These are phyloP conservation scores for Corynascus novoguineensis DNA, from an alignment of 495 filamentous ascomycete species.

Conservation along the genomic window DNA sequence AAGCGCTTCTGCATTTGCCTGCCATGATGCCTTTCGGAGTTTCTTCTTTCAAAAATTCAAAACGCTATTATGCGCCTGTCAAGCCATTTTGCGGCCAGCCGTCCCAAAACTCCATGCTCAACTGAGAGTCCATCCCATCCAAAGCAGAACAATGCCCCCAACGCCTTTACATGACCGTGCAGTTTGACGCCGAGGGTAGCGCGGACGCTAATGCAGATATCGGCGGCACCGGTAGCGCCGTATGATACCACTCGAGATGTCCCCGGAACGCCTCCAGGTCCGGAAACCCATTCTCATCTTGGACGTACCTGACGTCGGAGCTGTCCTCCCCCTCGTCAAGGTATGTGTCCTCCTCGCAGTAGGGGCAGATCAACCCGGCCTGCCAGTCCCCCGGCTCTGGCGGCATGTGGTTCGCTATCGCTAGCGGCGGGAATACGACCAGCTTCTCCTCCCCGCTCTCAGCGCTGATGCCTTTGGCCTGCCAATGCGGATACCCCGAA, in stretches of 20 bases:
- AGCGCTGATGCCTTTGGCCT: constrained; percentile 20
- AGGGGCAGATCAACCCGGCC: constrained; percentile 40
- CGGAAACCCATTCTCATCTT: constrained; percentile 41
- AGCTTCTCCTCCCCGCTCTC: constrained; percentile 34
- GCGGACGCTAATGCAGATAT: constrained; percentile 17
- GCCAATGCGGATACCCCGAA: constrained; percentile 29
- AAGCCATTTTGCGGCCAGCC: neutral
- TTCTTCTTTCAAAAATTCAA: too few species aligned
- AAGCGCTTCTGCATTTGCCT: neutral
- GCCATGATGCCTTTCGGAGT: neutral
- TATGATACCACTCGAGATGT: constrained; percentile 46
- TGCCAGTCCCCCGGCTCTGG: constrained; percentile 39
- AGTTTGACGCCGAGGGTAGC: constrained; percentile 19
- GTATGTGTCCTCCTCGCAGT: constrained; percentile 46
- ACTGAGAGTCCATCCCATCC: neutral
- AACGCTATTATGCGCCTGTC: too few species aligned
- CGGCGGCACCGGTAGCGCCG: constrained; percentile 29
- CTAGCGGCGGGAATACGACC: constrained; percentile 44
- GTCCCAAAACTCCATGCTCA: neutral
- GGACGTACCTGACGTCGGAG: constrained; percentile 37
- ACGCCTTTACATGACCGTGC: constrained; percentile 39
- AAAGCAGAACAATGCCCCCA: constrained; percentile 11
- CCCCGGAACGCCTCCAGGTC: constrained; percentile 37
- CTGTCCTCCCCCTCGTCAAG: constrained; percentile 40
- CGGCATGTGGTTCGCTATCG: constrained; percentile 45